These are phyloP conservation scores for Suillus paluster DNA, from an alignment of 768 basidiomycete genomes.

Conservation along the genomic window DNA sequence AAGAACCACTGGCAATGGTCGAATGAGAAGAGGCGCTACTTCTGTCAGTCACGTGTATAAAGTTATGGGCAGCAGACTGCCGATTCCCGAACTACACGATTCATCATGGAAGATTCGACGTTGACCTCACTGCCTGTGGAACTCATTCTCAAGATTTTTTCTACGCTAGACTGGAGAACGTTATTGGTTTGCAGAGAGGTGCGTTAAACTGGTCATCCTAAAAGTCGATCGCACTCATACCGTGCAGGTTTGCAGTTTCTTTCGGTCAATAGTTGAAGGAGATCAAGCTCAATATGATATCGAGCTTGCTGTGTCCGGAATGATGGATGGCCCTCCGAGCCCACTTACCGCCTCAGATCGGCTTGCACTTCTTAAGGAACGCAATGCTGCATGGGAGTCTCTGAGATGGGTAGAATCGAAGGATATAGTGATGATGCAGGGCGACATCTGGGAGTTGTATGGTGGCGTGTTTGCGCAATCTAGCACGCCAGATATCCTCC, in stretches of 20 bases:
- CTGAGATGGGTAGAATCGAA: constrained; percentile 39
- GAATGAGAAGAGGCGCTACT: constrained; percentile 1
- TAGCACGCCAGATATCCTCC: constrained; percentile 30
- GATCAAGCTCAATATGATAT: constrained; percentile 46
- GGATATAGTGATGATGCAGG: constrained; percentile 44
- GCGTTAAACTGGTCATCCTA: constrained; percentile 7
- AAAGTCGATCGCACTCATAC: not conserved
- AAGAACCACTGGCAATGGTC: constrained; percentile 1
- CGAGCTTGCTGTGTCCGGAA: constrained; percentile 50
- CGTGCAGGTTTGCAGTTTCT: constrained; percentile 37
- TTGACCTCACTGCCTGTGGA: constrained; percentile 27
- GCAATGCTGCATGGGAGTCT: constrained; percentile 45
- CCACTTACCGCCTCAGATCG: constrained; percentile 35
- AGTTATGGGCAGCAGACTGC: not conserved
- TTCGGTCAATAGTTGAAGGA: constrained; percentile 31
- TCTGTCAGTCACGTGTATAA: constrained; percentile 26
- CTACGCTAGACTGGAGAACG: constrained; percentile 24
- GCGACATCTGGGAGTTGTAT: constrained; percentile 60
- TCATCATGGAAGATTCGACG: constrained; percentile 6
- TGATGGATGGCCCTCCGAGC: constrained; percentile 42
- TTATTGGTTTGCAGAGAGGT: constrained; percentile 35
- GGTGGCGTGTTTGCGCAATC: constrained; percentile 60
- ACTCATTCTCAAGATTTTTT: constrained; percentile 27
- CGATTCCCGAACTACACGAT: not conserved
- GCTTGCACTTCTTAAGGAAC: constrained; percentile 42